Evolutionary conservation across 208 protist species (phyloP), one percentile per base, ranked within the genome.

Genomic region (Porcisia hertigi): DNA sequence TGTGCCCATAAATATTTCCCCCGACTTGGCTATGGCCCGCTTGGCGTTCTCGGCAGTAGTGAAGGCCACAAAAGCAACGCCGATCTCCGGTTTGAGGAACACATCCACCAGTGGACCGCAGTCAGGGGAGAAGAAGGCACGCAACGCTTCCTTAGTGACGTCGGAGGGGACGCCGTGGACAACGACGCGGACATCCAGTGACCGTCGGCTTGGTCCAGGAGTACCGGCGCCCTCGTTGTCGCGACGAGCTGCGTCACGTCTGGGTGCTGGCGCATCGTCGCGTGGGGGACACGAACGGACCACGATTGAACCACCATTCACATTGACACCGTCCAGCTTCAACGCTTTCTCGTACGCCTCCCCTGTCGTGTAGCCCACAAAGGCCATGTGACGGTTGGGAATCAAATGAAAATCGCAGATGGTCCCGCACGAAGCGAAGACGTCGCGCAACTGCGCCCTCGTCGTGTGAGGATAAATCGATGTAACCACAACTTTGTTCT

Each of bases 11-110:
- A 93, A 52, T 69, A 85, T 80, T 39, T 67, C 43, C 8, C 89
- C 92, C 14, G 75, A 77, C 67, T 86, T 75, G n/a, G 69, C 76
- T 11, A 97, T 54, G 18, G 93, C 93, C 25, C 76, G 76, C 3
- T 72, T 65, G 54, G 79, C 79, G 18, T 73, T 65, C 71, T 75
- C 82, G 62, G 80, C 73, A 8, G 79, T 71, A 30, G 66, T 69
- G 71, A 95, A 94, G 34, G 82, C 81, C 59, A 94, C 57, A 71
- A 97, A 97, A 66, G 85, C 85, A 53, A 89, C 86, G 39, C 84
- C 63, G 34, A 75, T 78, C 65, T 79, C 83, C 6, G 74, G 73
- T 60, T 86, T 75, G 57, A 88, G 55, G 60, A 81, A 88, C n/a
- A 94, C 20, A 65, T 94, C 90, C 5, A 62, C 71, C n/a, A 90